Evolutionary conservation across 2,329 filamentous ascomycete genomes (phyloP).

Genomic region (Trichoderma atroviride): DNA sequence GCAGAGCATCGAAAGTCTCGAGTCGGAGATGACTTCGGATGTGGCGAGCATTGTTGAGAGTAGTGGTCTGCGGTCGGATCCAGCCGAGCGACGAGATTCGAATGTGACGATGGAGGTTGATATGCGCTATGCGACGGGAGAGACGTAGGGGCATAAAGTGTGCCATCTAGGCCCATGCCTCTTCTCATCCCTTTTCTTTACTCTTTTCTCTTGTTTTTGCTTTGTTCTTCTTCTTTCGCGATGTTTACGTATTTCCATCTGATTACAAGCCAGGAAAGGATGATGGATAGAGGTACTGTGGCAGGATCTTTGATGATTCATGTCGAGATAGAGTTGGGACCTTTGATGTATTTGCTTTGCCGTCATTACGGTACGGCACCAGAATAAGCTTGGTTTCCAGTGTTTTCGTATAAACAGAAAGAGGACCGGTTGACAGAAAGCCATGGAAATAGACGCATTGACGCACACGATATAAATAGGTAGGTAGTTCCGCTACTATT

Average conservation of each 20-base stretch:
- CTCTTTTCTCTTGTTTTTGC: background rate
- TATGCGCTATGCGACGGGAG: background rate
- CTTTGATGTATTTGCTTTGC: background rate
- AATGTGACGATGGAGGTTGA: constrained; percentile 25
- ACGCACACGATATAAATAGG: background rate
- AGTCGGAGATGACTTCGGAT: constrained; percentile 37
- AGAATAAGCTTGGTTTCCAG: background rate
- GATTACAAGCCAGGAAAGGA: background rate
- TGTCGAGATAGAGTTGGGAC: background rate
- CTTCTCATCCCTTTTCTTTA: background rate
- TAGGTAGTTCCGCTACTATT: background rate
- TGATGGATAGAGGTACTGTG: background rate
- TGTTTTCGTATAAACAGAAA: background rate
- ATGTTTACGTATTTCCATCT: background rate
- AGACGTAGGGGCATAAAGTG: background rate
- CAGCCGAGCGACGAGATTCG: constrained; percentile 5
- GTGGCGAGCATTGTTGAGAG: constrained; percentile 6
- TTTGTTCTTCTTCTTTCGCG: background rate
- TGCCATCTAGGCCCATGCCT: background rate
- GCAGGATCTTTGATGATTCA: background rate
- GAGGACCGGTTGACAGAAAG: background rate
- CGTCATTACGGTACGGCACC: background rate
- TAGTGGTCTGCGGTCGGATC: background rate
- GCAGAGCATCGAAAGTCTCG: constrained; percentile 49
- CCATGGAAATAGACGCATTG: background rate